Base-by-base conservation (phyloP, 2,329 filamentous ascomycete species). In the Madurella fahalii region DNA sequence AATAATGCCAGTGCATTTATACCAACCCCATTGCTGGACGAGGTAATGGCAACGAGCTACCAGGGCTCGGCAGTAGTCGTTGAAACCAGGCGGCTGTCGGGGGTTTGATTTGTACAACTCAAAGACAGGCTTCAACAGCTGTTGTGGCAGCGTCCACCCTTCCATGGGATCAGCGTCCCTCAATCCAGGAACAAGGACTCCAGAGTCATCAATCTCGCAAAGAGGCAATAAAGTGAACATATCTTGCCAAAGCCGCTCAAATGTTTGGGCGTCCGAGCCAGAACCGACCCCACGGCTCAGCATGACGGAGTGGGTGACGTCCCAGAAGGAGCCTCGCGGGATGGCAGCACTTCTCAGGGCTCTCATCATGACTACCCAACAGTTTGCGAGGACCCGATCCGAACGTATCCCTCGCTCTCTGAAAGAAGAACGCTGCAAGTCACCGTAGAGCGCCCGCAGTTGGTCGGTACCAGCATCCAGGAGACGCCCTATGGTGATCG, bases 1-100 rank as follows among this genome's bases (percentile, higher is more conserved):
- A 32, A 86, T 71, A 13, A 86, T 74, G 11, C 75, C 71, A 45
- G 77, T 79, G 61, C 78, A 81, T 57, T 74, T 80, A 39, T 73
- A 73, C 85, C 85, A 87, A 4, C 82, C 82, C 85, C 85, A 88
- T 66, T 83, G 78, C 54, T 78, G 72, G 45, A 86, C 79, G 9
- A 87, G 74, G 63, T 80, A 80, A 63, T 86, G 78, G 58, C 84
- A 87, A 31, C 85, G 79, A 16, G 75, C 74, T 32, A 86, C 70
- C 4, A 85, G 65, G 5, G 81, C 78, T 16, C 80, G 77, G 56
- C 81, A 84, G 62, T 87, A 87, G 56, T 81, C 79, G 59, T 86
- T 87, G 72, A 87, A 86, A 63, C 81, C 80, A 1, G 82, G 73
- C 1, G 77, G 68, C 61, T 87, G 84, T 18, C 74, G 75, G 2